Evolutionary conservation across 1,139 yeast genomes (phyloP).

Genomic region (Suzukiozyma palmioleophila): DNA sequence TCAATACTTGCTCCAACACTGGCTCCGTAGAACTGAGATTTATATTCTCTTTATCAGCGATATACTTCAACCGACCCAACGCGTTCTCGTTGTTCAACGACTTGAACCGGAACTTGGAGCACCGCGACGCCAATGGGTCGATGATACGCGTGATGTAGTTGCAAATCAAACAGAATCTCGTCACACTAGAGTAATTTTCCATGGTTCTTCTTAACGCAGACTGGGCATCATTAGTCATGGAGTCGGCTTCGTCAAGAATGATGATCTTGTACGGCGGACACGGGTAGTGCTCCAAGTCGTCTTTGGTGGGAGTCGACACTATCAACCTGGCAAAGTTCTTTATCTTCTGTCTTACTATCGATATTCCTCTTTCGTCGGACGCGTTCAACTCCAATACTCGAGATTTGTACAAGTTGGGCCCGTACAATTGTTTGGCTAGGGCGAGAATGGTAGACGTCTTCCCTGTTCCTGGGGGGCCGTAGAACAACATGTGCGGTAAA

Average conservation of each 20-base stretch:
- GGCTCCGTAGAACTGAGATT: constrained; percentile 41
- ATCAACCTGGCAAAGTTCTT: constrained; percentile 88
- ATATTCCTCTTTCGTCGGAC: constrained; percentile 93
- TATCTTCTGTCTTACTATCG: constrained; percentile 88
- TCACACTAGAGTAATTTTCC: constrained; percentile 89
- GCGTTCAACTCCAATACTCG: constrained; percentile 92
- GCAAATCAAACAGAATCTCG: constrained; percentile 91
- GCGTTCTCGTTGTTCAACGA: constrained; percentile 72
- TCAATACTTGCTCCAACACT: constrained; percentile 59
- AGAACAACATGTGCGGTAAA: constrained; percentile 91
- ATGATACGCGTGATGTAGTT: constrained; percentile 94
- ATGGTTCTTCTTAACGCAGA: constrained; percentile 92
- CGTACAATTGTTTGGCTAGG: constrained; percentile 78
- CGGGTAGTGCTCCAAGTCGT: constrained; percentile 70
- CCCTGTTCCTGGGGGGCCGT: constrained; percentile 98
- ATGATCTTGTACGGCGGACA: constrained; percentile 92
- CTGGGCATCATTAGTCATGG: constrained; percentile 98
- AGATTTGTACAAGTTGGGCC: constrained; percentile 60
- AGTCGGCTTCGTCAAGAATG: constrained; percentile 92
- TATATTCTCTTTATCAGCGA: constrained; percentile 53
- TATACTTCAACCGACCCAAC: constrained; percentile 55
- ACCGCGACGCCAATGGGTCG: constrained; percentile 93
- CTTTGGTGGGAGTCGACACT: constrained; percentile 72
- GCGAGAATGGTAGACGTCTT: constrained; percentile 92
- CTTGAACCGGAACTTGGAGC: constrained; percentile 90